These are phyloP conservation scores for Anaeromyces robustus DNA, from an alignment of 192 early-diverging fungal species.

Conservation along the genomic window DNA sequence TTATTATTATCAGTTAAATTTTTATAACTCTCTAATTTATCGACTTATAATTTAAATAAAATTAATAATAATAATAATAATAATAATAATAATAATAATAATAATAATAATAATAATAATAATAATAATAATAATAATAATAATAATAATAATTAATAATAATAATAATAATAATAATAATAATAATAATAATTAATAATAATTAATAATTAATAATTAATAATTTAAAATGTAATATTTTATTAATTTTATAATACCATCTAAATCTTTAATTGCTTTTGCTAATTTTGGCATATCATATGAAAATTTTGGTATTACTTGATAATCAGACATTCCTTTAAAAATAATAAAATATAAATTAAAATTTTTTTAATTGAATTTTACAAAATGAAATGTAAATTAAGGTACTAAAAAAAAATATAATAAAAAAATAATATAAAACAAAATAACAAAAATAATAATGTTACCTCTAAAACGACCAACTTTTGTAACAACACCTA, in stretches of 20 bases:
- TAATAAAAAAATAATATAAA: no score
- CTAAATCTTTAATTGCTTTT: slow-evolving; percentile 17
- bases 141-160: no score
- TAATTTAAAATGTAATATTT: no score
- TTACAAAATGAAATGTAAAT: no score
- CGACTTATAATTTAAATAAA: slow-evolving; percentile 15
- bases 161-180: no score
- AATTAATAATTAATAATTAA: no score
- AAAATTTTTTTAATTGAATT: background rate
- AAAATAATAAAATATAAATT: no score
- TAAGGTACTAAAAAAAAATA: no score
- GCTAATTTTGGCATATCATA: slow-evolving; percentile 26
- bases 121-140: no score
- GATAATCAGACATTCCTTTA: slow-evolving; percentile 44
- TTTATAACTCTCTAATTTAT: slow-evolving; percentile 20
- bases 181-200: no score
- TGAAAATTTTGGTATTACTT: slow-evolving; percentile 23
- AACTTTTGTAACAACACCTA: slow-evolving; percentile 36
- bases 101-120: no score
- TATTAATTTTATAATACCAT: slow-evolving; percentile 14
- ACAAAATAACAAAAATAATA: no score
- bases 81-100: background rate
- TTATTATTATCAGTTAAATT: slow-evolving; percentile 12
- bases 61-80: background rate
- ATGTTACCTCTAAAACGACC: slow-evolving; percentile 40